Conservation (phyloP, 805 yeast genomes). For the Cyberlindnera subsufficiens region DNA sequence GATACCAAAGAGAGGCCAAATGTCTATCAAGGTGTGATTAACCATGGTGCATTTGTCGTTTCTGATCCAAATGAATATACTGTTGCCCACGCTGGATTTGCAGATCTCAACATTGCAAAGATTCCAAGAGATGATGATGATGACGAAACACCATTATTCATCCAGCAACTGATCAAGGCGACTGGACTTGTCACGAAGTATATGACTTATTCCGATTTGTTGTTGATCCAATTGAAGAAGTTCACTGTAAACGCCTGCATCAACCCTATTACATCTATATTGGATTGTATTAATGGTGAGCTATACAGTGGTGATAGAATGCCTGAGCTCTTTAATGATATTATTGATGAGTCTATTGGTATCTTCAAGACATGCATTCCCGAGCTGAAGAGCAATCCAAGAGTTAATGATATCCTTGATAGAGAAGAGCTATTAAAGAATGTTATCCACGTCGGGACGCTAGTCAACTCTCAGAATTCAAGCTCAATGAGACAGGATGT, state of each 20-base stretch:
- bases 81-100: slow-evolving; percentile 65
- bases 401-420: slow-evolving; percentile 19
- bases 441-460: slow-evolving; percentile 36
- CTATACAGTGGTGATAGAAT: slow-evolving; percentile 47
- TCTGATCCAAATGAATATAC: slow-evolving; percentile 21
- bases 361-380: slow-evolving; percentile 28
- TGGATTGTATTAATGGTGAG: slow-evolving; percentile 77
- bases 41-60: slow-evolving; percentile 71
- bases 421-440: slow-evolving; percentile 27
- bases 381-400: slow-evolving; percentile 20
- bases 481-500: slow-evolving; percentile 53
- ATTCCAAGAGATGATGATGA: slow-evolving; percentile 37
- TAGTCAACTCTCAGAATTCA: slow-evolving; percentile 48
- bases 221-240: slow-evolving; percentile 66
- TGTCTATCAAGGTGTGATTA: slow-evolving; percentile 68
- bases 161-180: slow-evolving; percentile 24
- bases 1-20: slow-evolving; percentile 41
- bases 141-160: slow-evolving; percentile 13
- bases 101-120: slow-evolving; percentile 52
- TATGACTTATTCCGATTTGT: slow-evolving; percentile 39
- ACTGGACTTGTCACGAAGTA: slow-evolving; percentile 24
- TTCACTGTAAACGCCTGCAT: slow-evolving; percentile 76
- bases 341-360: slow-evolving; percentile 29
- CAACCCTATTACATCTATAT: slow-evolving; percentile 74
- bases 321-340: slow-evolving; percentile 25